Base-by-base conservation (phyloP, 176 grass and related monocot species). In the Coix lacrymajobi region DNA sequence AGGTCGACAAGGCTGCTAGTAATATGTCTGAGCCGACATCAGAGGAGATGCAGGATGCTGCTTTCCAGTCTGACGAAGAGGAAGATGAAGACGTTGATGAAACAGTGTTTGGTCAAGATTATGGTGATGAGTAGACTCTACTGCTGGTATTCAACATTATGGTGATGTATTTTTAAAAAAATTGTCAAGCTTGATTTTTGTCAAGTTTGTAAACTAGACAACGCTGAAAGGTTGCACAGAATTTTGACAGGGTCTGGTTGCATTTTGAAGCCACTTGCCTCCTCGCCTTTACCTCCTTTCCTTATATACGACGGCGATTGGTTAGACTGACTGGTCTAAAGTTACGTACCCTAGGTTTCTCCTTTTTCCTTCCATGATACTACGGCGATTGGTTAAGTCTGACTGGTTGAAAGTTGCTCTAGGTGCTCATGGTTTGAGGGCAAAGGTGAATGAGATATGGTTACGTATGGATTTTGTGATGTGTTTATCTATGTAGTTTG, bases 61-160 rank as follows among this genome's bases (percentile, higher is more conserved):
- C 43, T 71, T 45, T 49, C 7, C 60, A 51, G 37, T 84, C 78
- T 7, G 88, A 93, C 4, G 87, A 91, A 71, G 90, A 93, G 24
- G 88, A 87, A 1, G 69, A 92, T 31, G 87, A 92, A 6, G 81
- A 96, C 24, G 80, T 99, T 43, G 89, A 99, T 85, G 93, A 98
- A 92, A 83, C 91, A 60, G 79, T 92, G 48, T 98, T 93, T 76
- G 91, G 93, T 20, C 80, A 96, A 89, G 96, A 98, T 81, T 81
- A 89, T 37, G 61, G 31, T 20, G 92, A 92, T 66, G 81, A 92
- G 66, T 84, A 89, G 83, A 34, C 3, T 9, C 28, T 20, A 52
- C 7, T 6, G 36, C 22, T 60, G 5, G 37, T 16, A 62, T 69
- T 82, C 39, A 37, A 1, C 29, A 14, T 41, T 51, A 46, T 37